Evolutionary conservation across 2,329 filamentous ascomycete genomes (phyloP).

Genomic region (Phaeomoniella chlamydospora): DNA sequence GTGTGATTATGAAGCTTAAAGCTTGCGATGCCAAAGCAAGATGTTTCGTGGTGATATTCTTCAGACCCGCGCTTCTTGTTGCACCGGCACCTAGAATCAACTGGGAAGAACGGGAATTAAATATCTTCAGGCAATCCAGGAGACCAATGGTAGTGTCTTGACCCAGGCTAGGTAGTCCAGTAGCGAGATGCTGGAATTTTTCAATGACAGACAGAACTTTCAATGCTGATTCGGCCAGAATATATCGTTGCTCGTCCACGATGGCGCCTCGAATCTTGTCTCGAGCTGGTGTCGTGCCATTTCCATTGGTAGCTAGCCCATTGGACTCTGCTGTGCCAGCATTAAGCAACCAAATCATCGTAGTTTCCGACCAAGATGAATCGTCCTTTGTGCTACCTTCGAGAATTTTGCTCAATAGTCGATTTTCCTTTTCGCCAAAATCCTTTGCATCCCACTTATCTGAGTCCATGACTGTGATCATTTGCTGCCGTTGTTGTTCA

Average conservation of each 20-base stretch:
- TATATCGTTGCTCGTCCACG: conserved; percentile 73
- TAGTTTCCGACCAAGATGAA: conserved; percentile 35
- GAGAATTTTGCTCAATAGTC: conserved; percentile 38
- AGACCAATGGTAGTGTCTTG: conserved; percentile 63
- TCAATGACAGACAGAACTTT: conserved; percentile 70
- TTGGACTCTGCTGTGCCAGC: conserved; percentile 19
- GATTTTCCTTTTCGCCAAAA: conserved; percentile 38
- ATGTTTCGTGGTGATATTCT: conserved; percentile 93
- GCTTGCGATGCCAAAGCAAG: conserved; percentile 83
- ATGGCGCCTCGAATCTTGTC: conserved; percentile 56
- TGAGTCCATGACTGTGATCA: conserved; percentile 43
- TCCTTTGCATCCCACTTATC: conserved; percentile 53
- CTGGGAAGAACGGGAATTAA: conserved; percentile 93
- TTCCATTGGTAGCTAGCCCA: conserved; percentile 18
- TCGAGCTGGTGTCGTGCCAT: conserved; percentile 25
- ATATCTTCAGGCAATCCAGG: conserved; percentile 75
- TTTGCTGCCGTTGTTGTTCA: conserved; percentile 40
- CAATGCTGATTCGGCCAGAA: conserved; percentile 72
- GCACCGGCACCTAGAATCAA: conserved; percentile 91
- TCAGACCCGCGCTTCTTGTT: conserved; percentile 73
- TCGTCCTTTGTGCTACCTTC: conserved; percentile 45
- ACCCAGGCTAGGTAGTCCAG: conserved; percentile 79
- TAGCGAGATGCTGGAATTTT: conserved; percentile 67
- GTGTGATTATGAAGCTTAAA: conserved; percentile 68
- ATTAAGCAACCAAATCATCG: conserved; percentile 33